Percentiles rank a stretch among this genome's conserved stretches.
phyloP scores from a whole-genome alignment of 768 basidiomycete species.

The Lentinula raphanica region DNA sequence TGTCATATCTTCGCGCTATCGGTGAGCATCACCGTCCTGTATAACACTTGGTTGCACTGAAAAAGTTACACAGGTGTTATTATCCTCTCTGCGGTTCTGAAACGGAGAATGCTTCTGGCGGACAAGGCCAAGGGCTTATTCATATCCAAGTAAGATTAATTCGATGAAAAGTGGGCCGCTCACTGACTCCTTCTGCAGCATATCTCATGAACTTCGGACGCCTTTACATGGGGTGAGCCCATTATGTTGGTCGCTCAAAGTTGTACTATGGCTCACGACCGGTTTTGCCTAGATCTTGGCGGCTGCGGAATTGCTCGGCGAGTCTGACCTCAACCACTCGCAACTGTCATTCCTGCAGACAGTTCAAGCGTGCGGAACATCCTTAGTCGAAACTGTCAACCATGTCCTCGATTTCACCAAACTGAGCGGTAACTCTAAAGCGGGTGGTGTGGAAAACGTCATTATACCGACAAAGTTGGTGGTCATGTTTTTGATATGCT shows the following conservation, averaged over 20 bases:
- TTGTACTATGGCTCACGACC: not conserved
- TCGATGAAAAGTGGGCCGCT: not conserved
- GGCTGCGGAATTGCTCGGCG: constrained; percentile 84
- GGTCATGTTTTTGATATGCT: constrained; percentile 12
- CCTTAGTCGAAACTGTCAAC: constrained; percentile 92
- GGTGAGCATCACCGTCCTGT: constrained; percentile 38
- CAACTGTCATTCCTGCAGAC: constrained; percentile 88
- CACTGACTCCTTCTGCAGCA: not conserved
- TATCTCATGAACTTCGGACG: constrained; percentile 82
- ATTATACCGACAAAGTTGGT: constrained; percentile 64
- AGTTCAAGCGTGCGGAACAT: constrained; percentile 92
- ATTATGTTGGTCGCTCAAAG: not conserved
- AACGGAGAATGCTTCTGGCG: constrained; percentile 87
- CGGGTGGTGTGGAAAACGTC: constrained; percentile 71
- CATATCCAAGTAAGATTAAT: constrained; percentile 71
- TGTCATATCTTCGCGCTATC: constrained; percentile 89
- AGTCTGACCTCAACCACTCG: constrained; percentile 74
- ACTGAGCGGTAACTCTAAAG: constrained; percentile 78
- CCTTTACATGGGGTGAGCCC: constrained; percentile 78
- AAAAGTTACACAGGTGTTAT: constrained; percentile 59
- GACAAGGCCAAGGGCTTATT: constrained; percentile 92
- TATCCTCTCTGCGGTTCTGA: constrained; percentile 87
- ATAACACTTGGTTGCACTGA: not conserved
- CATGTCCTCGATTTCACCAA: constrained; percentile 97
- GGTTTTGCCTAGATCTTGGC: constrained; percentile 62